These are phyloP conservation scores for Ophiosphaerella korrae DNA, from an alignment of 2,329 filamentous ascomycete species.

Conservation along the genomic window DNA sequence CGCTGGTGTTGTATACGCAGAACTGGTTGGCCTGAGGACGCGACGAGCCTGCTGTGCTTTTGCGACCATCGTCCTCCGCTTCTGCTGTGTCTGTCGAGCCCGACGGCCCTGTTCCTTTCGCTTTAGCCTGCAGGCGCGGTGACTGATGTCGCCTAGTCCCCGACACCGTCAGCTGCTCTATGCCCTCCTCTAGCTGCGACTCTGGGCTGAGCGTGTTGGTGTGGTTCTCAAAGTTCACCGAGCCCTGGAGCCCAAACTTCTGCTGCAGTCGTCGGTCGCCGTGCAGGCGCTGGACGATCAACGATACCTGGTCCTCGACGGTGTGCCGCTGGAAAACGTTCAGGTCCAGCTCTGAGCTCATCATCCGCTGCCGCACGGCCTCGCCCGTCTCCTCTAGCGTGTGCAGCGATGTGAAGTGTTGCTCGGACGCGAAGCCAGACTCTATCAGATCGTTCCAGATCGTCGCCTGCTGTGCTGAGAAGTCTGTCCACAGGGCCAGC, in stretches of 20 bases:
- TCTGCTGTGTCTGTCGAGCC: background rate
- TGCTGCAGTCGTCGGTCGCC: conserved; percentile 9
- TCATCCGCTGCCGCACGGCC: conserved; percentile 9
- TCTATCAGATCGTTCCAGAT: conserved; percentile 21
- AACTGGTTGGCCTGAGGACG: conserved; percentile 41
- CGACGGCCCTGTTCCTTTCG: background rate
- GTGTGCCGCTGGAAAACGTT: conserved; percentile 19
- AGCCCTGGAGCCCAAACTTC: conserved; percentile 20
- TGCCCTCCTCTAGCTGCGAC: conserved; percentile 13
- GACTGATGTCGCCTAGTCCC: conserved; percentile 16
- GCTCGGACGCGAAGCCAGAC: conserved; percentile 15
- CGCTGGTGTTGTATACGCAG: conserved; percentile 39
- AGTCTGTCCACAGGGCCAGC: conserved; percentile 16
- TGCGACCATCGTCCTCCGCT: background rate
- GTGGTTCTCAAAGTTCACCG: conserved; percentile 25
- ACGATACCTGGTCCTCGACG: conserved; percentile 18
- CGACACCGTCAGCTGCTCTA: conserved; percentile 12
- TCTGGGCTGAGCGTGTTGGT: conserved; percentile 26
- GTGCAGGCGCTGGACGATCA: conserved; percentile 17
- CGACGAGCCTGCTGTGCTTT: conserved; percentile 11
- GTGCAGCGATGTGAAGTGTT: conserved; percentile 21
- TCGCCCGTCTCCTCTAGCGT: conserved; percentile 19
- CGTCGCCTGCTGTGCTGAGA: conserved; percentile 17
- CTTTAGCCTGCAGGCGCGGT: conserved; percentile 18
- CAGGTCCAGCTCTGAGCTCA: conserved; percentile 25